Evolutionary conservation across 345 rosid genomes (phyloP), one percentile per base, ranked within the genome.

Genomic region (Litchi chinensis): DNA sequence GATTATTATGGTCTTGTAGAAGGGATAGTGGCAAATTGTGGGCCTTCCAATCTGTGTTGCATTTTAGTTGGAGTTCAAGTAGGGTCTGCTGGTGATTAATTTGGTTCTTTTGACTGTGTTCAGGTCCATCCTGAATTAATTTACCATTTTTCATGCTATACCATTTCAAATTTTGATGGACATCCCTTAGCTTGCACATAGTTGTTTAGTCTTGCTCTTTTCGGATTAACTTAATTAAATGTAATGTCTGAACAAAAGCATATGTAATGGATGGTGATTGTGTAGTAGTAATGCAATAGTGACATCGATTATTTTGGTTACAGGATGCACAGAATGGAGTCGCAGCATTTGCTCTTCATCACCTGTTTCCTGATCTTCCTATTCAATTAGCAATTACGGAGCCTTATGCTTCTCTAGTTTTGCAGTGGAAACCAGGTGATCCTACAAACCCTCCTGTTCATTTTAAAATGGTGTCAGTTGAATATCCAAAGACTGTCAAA

Each of bases 291-390:
- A 12, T 57, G 8, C 19, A 19, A 78, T 43, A 48, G 40, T 74
- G 77, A 44, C 50, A 59, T 66, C 13, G 24, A 64, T 71, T 79
- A 79, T 68, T 78, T 68, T 77, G 56, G 73, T 79, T 76, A 71
- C 92, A 95, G 98, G 98, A 92, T 86, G 97, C 94, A 78, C 98
- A 95, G 84, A 95, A 93, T 69, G 88, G 85, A 85, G 90, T 88
- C 70, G 98, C 98, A 10, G 90, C 98, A 77, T 90, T 87, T 81
- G 92, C 98, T 77, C 93, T 95, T 71, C 85, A 86, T 82, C 87
- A 89, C 79, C 80, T 95, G 32, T 93, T 95, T 86, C 88, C 95
- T 15, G 93, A 92, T 84, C 83, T 88, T 76, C 98, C 98, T 18
- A 75, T 90, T 83, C 92, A 95, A 82, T 85, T 92, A 68, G 87